Evolutionary conservation across 768 basidiomycete species (phyloP), one percentile per base, ranked within the genome.

Genomic region (Russula vinacea): DNA sequence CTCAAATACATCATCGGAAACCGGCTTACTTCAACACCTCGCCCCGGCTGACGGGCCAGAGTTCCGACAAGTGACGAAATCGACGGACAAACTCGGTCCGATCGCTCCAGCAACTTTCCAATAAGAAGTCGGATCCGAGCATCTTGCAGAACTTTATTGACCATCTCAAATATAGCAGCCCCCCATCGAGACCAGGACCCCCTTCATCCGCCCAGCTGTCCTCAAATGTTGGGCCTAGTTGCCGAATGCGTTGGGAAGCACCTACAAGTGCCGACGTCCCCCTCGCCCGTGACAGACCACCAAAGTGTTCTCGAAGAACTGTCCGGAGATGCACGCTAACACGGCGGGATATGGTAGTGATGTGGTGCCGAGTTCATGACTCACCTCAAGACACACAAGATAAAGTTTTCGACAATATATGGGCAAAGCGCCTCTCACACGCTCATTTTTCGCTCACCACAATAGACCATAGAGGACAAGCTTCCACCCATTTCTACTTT

Each of bases 371-470:
- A 71, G 10, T 94, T 94, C 73, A 79, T 92, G 54, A 89, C 87
- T 5, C 93, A 94, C 74, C 80, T 94, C 58, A 95, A 94, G 76
- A 89, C 88, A 0, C 89, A 91, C 72, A 91, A 91, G 80, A 88
- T 86, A 71, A 32, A 32, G 16, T 29, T 32, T 22, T n/a, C 6
- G 29, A 22, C 16, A 33, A 6, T 39, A 22, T 42, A 10, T 42
- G 55, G 40, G 13, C 14, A 42, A 42, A 0, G 24, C 24, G 37
- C 24, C 14, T 29, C 16, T 40, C 47, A 57, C 26, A 8, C 47
- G 14, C 22, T 35, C 16, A 10, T 53, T 35, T 37, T 37, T 29
- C 39, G 33, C 29, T 44, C 32, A 57, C 37, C n/a, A 42, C n/a
- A n/a, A 9, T 11, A 76, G 89, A 93, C 91, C 1, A 75, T 78